Percentiles rank a stretch among this genome's conserved stretches.
Conservation (phyloP, 192 early-diverging fungal species). For the Linnemannia exigua region DNA sequence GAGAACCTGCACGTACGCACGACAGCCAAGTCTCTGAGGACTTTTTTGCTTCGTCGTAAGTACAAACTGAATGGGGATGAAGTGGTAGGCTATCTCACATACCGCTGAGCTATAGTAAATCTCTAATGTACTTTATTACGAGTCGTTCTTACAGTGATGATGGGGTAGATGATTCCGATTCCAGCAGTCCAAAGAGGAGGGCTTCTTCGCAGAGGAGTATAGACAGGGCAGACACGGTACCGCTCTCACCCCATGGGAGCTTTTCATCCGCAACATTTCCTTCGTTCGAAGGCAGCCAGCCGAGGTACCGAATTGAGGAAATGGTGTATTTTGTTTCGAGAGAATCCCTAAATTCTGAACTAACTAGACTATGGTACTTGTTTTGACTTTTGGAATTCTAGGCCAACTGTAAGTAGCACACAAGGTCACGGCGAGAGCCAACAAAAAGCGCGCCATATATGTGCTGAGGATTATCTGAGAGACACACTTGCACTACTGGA, state of each 20-base stretch:
- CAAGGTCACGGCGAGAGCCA: neutral
- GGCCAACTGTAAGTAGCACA: neutral
- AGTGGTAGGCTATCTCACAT: too few species aligned
- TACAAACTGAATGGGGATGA: neutral
- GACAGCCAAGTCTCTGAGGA: neutral
- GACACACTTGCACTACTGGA: neutral
- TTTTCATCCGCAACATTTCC: neutral
- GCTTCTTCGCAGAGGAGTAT: neutral
- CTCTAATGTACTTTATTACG: neutral
- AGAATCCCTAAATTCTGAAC: neutral
- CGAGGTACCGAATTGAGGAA: neutral
- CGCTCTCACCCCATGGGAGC: neutral
- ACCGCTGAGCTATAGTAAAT: too few species aligned
- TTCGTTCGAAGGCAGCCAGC: neutral
- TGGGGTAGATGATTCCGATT: neutral
- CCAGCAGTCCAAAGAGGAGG: neutral
- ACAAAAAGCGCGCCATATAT: neutral
- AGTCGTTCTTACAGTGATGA: neutral
- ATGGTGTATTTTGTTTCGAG: neutral
- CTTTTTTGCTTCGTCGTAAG: slow-evolving; percentile 24
- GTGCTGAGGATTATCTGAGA: slow-evolving; percentile 14
- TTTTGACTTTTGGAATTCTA: neutral
- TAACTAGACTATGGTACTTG: neutral
- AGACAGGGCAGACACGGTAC: neutral
- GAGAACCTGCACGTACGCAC: slow-evolving; percentile 2